Conservation (phyloP, 345 rosid genomes). For the Nasturtium officinale region DNA sequence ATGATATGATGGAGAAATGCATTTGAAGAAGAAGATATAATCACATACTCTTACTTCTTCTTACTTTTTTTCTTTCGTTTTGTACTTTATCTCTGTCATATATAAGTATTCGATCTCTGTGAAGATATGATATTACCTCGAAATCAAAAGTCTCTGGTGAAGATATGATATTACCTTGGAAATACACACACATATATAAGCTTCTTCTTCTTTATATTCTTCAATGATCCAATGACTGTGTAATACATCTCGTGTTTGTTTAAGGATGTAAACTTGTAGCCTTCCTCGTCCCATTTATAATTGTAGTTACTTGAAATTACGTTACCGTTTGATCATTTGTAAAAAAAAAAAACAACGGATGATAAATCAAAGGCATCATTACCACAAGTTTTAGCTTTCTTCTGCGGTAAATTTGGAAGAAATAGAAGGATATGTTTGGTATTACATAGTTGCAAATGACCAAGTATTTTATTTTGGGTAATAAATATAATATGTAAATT, state of each 20-base stretch:
- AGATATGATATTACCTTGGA: slow-evolving; percentile 33
- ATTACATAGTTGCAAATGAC: neutral
- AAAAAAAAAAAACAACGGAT: slow-evolving; percentile 6
- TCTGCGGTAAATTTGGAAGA: neutral
- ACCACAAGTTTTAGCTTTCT: slow-evolving; percentile 13
- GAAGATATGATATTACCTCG: too few relatives aligned
- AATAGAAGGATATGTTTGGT: neutral
- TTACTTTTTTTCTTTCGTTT: neutral
- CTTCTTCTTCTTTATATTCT: slow-evolving; percentile 18
- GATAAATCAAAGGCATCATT: neutral
- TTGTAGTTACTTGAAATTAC: slow-evolving; percentile 13
- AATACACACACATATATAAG: neutral
- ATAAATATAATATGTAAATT: neutral
- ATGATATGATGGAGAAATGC: neutral
- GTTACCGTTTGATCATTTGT: slow-evolving; percentile 8
- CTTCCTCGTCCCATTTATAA: slow-evolving; percentile 5
- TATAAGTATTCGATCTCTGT: neutral
- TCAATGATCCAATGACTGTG: neutral
- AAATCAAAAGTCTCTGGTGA: too few relatives aligned
- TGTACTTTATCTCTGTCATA: too few relatives aligned
- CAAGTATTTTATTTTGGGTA: neutral
- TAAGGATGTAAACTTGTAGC: slow-evolving; percentile 27
- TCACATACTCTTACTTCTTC: neutral
- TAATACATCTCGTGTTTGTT: slow-evolving; percentile 19
- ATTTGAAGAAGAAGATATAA: neutral